These are phyloP conservation scores for Hymenoscyphus albidus DNA, from an alignment of 2,329 filamentous ascomycete genomes.

Conservation along the genomic window DNA sequence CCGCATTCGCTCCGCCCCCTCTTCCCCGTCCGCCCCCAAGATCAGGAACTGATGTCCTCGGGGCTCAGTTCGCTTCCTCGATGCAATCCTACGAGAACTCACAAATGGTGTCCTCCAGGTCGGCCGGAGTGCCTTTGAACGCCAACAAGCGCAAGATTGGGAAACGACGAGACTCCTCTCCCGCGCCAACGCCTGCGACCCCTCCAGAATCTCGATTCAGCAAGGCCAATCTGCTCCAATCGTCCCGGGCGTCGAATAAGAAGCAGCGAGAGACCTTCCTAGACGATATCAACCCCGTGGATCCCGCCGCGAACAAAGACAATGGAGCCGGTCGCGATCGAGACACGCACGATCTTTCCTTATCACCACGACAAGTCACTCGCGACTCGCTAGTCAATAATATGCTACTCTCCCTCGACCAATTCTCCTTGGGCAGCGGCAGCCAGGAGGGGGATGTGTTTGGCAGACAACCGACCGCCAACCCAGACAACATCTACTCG, in stretches of 20 bases:
- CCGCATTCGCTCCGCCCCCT: no score
- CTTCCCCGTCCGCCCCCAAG: neutral
- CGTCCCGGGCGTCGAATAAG: constrained; percentile 32
- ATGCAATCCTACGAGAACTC: constrained; percentile 32
- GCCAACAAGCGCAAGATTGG: constrained; percentile 32
- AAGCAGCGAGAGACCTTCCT: constrained; percentile 32
- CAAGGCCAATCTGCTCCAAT: constrained; percentile 26
- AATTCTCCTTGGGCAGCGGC: constrained; percentile 60
- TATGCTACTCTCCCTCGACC: constrained; percentile 90
- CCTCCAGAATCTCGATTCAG: constrained; percentile 20
- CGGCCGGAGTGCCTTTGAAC: constrained; percentile 30
- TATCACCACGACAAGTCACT: constrained; percentile 71
- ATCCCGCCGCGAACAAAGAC: constrained; percentile 26
- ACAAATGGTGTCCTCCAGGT: constrained; percentile 28
- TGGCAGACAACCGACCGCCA: constrained; percentile 27
- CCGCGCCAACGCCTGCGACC: constrained; percentile 29
- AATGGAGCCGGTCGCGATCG: constrained; percentile 24
- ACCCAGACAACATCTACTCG: constrained; percentile 32
- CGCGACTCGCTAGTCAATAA: constrained; percentile 92
- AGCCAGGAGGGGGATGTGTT: constrained; percentile 35
- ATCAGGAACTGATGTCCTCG: constrained; percentile 8
- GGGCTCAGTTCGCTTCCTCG: constrained; percentile 17
- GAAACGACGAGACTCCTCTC: constrained; percentile 26
- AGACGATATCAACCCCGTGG: constrained; percentile 36
- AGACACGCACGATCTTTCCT: constrained; percentile 70